Percentiles rank a stretch among this genome's conserved stretches.
phyloP scores from a whole-genome alignment of 2,329 filamentous ascomycete genomes.

The Pseudogymnoascus sp. region DNA sequence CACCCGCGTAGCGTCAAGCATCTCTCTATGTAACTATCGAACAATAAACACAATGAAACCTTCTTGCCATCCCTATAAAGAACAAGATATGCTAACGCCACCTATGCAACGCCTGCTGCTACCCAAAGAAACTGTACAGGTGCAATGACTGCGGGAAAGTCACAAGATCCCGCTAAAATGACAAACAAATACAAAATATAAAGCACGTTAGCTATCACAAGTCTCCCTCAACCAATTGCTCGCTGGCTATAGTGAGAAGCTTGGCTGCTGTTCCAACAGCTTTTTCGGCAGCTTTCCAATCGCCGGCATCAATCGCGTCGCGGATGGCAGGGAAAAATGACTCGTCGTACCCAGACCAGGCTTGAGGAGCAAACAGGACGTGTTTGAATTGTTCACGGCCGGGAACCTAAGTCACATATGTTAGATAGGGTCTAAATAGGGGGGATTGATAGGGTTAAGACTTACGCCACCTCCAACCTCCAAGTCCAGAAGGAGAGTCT shows the following conservation, averaged over 20 bases:
- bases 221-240: slow-evolving; percentile 18
- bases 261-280: slow-evolving; percentile 64
- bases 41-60: slow-evolving; percentile 2
- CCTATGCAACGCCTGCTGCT: slow-evolving; percentile 7
- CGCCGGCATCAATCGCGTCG: slow-evolving; percentile 62
- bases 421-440: slow-evolving; percentile 5
- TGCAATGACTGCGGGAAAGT: neutral
- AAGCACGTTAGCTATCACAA: neutral
- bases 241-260: slow-evolving; percentile 53
- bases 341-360: slow-evolving; percentile 61
- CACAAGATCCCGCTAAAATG: slow-evolving; percentile 7
- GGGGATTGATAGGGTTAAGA: slow-evolving; percentile 22
- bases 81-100: slow-evolving; percentile 3
- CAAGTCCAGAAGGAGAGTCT: slow-evolving; percentile 73
- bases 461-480: slow-evolving; percentile 64
- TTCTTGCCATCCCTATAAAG: neutral
- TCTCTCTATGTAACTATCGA: slow-evolving; percentile 8
- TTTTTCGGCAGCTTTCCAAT: slow-evolving; percentile 60
- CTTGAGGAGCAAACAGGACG: slow-evolving; percentile 74
- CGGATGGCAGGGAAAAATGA: slow-evolving; percentile 75
- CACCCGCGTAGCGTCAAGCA: neutral
- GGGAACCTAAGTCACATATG: slow-evolving; percentile 49
- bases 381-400: slow-evolving; percentile 92
- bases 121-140: slow-evolving; percentile 3
- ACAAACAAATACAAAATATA: slow-evolving; percentile 4